phyloP scores from a whole-genome alignment of 2,329 filamentous ascomycete species.

The Xylariaceae sp. region DNA sequence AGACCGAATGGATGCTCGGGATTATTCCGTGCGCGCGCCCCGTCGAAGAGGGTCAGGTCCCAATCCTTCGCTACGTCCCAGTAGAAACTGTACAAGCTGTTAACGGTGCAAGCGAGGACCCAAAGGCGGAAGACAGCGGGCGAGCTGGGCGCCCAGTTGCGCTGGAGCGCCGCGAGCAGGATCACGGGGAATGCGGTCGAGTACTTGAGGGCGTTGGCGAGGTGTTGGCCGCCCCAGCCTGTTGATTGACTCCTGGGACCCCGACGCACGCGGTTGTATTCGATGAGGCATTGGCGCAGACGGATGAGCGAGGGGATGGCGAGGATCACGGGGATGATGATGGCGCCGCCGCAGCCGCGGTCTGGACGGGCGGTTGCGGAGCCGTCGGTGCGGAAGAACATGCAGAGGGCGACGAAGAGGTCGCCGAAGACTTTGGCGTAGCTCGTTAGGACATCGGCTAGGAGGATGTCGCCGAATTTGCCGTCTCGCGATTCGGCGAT shows the following conservation, averaged over 20 bases:
- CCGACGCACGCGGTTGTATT: conserved; percentile 68
- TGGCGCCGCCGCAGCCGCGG: conserved; percentile 70
- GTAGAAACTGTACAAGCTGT: conserved; percentile 94
- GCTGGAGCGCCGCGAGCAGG: conserved; percentile 68
- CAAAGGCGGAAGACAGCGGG: conserved; percentile 52
- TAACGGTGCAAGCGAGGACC: conserved; percentile 69
- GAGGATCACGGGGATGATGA: conserved; percentile 80
- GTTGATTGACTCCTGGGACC: conserved; percentile 49
- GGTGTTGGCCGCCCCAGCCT: conserved; percentile 78
- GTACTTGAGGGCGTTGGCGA: conserved; percentile 94
- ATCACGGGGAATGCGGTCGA: conserved; percentile 91
- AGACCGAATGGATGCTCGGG: conserved; percentile 70
- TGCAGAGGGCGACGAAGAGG: conserved; percentile 82
- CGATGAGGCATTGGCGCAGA: conserved; percentile 84
- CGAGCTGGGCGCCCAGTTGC: conserved; percentile 39
- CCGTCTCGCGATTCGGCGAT: conserved; percentile 81
- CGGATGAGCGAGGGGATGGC: conserved; percentile 79
- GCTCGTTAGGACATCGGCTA: conserved; percentile 90
- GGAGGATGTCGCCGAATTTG: conserved; percentile 88
- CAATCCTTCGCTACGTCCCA: conserved; percentile 97
- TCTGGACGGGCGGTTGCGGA: conserved; percentile 78
- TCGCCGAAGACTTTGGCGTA: conserved; percentile 92
- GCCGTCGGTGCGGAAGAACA: conserved; percentile 70
- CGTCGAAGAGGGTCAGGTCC: conserved; percentile 80
- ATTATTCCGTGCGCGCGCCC: conserved; percentile 43